Conservation (phyloP, 1,284 basidiomycete genomes). For the Melampsora occidentalis region DNA sequence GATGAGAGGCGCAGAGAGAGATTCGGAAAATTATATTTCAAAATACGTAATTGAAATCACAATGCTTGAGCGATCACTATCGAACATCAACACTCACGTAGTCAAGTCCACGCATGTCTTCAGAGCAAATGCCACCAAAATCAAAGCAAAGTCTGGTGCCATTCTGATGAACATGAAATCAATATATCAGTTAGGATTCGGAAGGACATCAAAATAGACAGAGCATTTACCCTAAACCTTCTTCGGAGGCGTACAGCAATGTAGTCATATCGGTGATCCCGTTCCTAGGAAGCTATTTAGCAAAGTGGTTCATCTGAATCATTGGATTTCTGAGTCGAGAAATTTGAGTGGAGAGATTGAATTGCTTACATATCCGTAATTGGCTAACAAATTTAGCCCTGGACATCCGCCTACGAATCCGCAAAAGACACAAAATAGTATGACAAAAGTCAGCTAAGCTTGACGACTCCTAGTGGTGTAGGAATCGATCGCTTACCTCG, state of each 20-base stretch:
- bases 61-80: neutral
- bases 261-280: neutral
- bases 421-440: neutral
- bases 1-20: neutral
- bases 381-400: conserved; percentile 33
- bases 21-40: neutral
- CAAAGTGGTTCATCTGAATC: neutral
- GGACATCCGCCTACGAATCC: conserved; percentile 31
- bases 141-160: too few relatives aligned
- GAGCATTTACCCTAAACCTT: neutral
- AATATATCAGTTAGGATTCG: too few relatives aligned
- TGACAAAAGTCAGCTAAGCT: neutral
- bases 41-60: neutral
- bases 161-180: too few relatives aligned
- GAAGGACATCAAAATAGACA: neutral
- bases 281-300: neutral
- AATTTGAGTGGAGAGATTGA: too few relatives aligned
- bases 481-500: neutral
- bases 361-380: conserved; percentile 20
- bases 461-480: neutral
- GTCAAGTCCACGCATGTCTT: too few relatives aligned
- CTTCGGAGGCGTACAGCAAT: neutral
- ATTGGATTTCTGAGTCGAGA: neutral
- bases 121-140: too few relatives aligned
- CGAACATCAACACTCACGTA: neutral